Percentiles rank a stretch among this genome's conserved stretches.
Evolutionary conservation across 192 early-diverging fungal species (phyloP).

Genomic region (Endogone sp.): DNA sequence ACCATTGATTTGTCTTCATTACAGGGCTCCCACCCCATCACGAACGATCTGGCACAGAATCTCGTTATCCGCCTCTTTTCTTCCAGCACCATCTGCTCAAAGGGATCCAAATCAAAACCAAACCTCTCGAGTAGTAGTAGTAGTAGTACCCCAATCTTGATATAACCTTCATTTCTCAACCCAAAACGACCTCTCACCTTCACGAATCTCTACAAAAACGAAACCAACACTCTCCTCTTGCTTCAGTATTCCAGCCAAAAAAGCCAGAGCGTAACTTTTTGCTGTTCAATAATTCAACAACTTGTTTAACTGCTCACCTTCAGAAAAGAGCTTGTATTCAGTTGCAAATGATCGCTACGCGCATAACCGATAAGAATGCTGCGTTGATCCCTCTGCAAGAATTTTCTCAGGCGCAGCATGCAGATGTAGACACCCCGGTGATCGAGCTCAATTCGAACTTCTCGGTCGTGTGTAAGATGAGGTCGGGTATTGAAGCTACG

Average conservation of each 20-base stretch:
- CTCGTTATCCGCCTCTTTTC: constrained; percentile 34
- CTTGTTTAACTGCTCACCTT: background rate
- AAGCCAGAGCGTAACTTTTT: background rate
- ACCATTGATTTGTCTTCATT: no score
- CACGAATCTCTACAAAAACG: background rate
- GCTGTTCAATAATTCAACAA: background rate
- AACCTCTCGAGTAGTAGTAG: constrained; percentile 23
- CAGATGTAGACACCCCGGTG: background rate
- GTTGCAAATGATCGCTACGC: background rate
- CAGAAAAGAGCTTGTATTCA: background rate
- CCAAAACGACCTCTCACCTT: background rate
- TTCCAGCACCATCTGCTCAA: constrained; percentile 35
- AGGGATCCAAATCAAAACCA: constrained; percentile 33
- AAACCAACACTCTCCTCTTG: background rate
- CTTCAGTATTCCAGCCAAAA: background rate
- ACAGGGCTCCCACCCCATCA: background rate
- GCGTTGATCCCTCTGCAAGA: background rate
- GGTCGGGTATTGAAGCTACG: background rate
- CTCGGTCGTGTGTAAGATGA: background rate
- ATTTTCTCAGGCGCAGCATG: background rate
- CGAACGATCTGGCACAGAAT: constrained; percentile 26
- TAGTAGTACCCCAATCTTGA: constrained; percentile 10
- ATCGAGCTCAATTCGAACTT: background rate
- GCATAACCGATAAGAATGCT: background rate
- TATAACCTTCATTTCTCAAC: no score